These are phyloP conservation scores for Discostella stelligera DNA, from an alignment of 352 stramenopile species.

Conservation along the genomic window DNA sequence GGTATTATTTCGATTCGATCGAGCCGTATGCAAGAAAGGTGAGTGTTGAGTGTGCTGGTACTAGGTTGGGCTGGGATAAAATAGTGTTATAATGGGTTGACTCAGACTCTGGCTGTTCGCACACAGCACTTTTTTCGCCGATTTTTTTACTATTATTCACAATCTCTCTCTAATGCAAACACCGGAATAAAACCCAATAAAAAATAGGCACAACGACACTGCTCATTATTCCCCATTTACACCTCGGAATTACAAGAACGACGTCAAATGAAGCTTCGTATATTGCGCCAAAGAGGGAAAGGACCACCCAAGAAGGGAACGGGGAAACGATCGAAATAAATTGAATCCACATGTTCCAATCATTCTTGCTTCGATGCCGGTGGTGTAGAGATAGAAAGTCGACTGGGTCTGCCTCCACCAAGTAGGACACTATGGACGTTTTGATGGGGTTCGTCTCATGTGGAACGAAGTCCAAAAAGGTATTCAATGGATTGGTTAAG, in stretches of 20 bases:
- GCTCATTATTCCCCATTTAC: slow-evolving; percentile 46
- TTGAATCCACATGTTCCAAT: slow-evolving; percentile 85
- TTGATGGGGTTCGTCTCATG: no score
- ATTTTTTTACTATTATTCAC: slow-evolving; percentile 12
- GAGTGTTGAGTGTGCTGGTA: slow-evolving; percentile 15
- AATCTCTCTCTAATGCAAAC: neutral
- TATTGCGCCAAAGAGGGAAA: slow-evolving; percentile 71
- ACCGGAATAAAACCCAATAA: neutral
- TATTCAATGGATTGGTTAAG: no score
- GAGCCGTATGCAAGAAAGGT: slow-evolving; percentile 66
- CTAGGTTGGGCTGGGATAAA: no score
- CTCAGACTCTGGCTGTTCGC: no score
- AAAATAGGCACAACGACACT: slow-evolving; percentile 21
- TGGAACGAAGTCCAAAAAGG: no score
- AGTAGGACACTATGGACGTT: no score
- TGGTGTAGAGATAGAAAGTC: no score
- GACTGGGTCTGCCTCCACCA: no score
- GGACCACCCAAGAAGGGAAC: slow-evolving; percentile 80
- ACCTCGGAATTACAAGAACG: slow-evolving; percentile 68
- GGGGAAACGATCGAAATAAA: slow-evolving; percentile 55
- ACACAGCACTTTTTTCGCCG: neutral
- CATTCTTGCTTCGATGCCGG: no score
- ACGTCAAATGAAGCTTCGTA: slow-evolving; percentile 60
- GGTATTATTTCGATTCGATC: slow-evolving; percentile 74
- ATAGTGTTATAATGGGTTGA: no score